Percentiles rank a stretch among this genome's conserved stretches.
These are phyloP conservation scores for Hysterium pulicare DNA, from an alignment of 2,329 filamentous ascomycete genomes.

Conservation along the genomic window DNA sequence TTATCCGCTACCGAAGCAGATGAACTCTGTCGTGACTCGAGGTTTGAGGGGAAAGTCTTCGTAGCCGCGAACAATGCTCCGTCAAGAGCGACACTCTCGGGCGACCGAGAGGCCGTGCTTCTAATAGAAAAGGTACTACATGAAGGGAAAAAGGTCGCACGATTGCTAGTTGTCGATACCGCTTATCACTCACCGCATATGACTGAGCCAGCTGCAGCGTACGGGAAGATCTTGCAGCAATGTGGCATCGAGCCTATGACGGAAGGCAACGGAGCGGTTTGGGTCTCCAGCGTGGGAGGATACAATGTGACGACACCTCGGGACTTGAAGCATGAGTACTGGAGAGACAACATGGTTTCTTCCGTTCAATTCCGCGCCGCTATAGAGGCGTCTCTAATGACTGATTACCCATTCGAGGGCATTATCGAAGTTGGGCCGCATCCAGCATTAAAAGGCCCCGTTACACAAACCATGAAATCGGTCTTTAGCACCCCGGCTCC, in stretches of 20 bases:
- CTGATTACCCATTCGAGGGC: conserved; percentile 3
- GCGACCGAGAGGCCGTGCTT: not conserved
- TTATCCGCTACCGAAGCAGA: conserved; percentile 12
- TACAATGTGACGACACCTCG: not conserved
- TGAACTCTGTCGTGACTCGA: not conserved
- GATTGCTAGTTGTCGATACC: conserved; percentile 36
- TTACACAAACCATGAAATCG: conserved; percentile 8
- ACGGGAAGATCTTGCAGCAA: conserved; percentile 7
- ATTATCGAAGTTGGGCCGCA: conserved; percentile 35
- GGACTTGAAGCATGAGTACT: not conserved
- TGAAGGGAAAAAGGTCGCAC: conserved; percentile 32
- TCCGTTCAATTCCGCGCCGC: conserved; percentile 4
- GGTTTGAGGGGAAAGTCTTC: not conserved
- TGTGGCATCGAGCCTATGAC: conserved; percentile 4
- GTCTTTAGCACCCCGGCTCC: not conserved
- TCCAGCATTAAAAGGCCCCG: conserved; percentile 25
- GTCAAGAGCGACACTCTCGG: not conserved
- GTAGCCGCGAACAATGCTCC: conserved; percentile 5
- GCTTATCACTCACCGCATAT: conserved; percentile 45
- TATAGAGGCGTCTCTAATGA: conserved; percentile 12
- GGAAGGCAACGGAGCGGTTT: not conserved
- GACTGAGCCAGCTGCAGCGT: conserved; percentile 23
- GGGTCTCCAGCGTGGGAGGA: conserved; percentile 1
- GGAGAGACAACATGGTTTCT: conserved; percentile 2
- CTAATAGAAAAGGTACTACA: conserved; percentile 26